Conservation (phyloP, 169 alveolate species). For the Perkinsus chesapeaki region DNA sequence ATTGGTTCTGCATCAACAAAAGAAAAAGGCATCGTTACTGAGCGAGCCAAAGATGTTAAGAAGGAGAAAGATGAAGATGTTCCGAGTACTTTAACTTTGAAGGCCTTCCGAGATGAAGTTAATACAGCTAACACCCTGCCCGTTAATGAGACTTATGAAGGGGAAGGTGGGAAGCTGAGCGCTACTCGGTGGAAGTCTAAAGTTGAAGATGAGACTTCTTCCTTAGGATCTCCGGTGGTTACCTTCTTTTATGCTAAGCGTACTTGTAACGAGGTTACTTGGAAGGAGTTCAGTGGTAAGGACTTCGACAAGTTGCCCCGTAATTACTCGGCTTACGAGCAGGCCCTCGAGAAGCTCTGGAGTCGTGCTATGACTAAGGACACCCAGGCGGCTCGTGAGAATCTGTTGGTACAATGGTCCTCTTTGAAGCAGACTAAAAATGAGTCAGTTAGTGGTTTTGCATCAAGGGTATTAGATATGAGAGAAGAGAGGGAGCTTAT, state of each 20-base stretch:
- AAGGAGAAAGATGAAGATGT: no score
- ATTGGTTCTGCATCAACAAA: background rate
- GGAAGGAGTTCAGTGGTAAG: background rate
- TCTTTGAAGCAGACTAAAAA: background rate
- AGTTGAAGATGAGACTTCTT: background rate
- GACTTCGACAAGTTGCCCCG: background rate
- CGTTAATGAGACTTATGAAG: background rate
- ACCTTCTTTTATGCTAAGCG: background rate
- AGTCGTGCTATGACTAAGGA: background rate
- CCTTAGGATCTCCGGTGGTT: background rate
- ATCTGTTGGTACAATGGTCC: background rate
- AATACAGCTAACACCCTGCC: background rate
- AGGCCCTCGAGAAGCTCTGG: background rate
- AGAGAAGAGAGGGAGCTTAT: background rate
- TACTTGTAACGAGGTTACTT: background rate
- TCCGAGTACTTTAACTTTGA: background rate
- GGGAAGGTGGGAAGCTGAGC: background rate
- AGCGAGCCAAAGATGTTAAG: no score
- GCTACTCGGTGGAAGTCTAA: background rate
- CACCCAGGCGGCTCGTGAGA: background rate
- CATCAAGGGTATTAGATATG: background rate
- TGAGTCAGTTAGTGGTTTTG: background rate
- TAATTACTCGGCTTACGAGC: background rate
- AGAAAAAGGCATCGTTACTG: background rate
- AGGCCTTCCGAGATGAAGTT: background rate